Percentiles rank a stretch among this genome's conserved stretches.
Evolutionary conservation across 2,329 filamentous ascomycete genomes (phyloP).

Genomic region (Diatrype stigma): DNA sequence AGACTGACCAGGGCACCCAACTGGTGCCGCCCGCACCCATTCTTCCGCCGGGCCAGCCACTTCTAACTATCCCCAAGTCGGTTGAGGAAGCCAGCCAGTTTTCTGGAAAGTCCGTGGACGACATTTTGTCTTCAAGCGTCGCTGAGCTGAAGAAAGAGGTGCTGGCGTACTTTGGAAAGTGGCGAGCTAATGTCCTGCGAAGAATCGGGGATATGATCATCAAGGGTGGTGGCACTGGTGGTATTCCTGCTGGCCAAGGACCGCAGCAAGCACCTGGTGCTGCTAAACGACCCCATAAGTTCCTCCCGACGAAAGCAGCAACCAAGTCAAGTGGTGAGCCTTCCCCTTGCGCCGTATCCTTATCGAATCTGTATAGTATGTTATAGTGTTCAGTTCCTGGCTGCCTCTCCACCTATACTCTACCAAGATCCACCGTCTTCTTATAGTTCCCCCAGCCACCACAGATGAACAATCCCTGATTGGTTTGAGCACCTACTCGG

Average conservation of each 20-base stretch:
- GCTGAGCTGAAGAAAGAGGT: slow-evolving; percentile 66
- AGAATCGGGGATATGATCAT: slow-evolving; percentile 66
- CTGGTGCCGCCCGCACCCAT: slow-evolving; percentile 30
- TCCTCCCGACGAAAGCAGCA: slow-evolving; percentile 27
- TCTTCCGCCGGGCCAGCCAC: neutral
- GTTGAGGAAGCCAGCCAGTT: slow-evolving; percentile 25
- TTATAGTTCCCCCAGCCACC: neutral
- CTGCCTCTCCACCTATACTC: neutral
- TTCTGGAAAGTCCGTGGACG: slow-evolving; percentile 34
- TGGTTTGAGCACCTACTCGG: no score
- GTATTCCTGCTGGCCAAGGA: slow-evolving; percentile 19
- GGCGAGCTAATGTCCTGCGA: slow-evolving; percentile 67
- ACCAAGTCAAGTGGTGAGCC: slow-evolving; percentile 31
- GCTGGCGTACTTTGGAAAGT: slow-evolving; percentile 71
- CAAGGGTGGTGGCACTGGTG: slow-evolving; percentile 33
- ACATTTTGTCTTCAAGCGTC: slow-evolving; percentile 32
- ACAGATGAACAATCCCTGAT: no score
- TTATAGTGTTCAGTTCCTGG: neutral
- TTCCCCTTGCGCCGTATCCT: slow-evolving; percentile 14
- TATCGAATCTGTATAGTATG: slow-evolving; percentile 11
- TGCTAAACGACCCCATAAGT: slow-evolving; percentile 32
- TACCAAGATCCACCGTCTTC: neutral
- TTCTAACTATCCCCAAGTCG: slow-evolving; percentile 23
- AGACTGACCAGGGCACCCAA: slow-evolving; percentile 19
- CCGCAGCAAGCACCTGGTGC: slow-evolving; percentile 22